Evolutionary conservation across 2,329 filamentous ascomycete species (phyloP).

Genomic region (Ceratocystis harringtonii): DNA sequence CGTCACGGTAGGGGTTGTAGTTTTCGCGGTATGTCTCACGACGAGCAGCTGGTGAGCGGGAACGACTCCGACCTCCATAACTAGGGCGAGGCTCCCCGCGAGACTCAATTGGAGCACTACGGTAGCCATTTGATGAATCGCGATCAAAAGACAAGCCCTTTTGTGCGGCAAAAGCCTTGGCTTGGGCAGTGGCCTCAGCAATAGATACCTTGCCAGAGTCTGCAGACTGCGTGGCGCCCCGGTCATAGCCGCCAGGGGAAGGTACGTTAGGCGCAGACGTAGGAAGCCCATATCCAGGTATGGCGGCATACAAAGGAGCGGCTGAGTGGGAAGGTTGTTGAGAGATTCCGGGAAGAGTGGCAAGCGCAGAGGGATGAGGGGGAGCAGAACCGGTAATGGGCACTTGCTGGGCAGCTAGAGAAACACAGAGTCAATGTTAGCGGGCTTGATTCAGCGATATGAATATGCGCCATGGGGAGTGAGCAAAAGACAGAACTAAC

Average conservation of each 20-base stretch:
- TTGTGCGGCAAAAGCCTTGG: constrained; percentile 65
- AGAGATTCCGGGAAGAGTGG: constrained; percentile 7
- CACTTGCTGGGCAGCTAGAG: constrained; percentile 14
- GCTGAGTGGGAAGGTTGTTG: constrained; percentile 12
- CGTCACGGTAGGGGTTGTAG: constrained; percentile 72
- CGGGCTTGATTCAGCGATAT: not conserved
- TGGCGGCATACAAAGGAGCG: constrained; percentile 7
- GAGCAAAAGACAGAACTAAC: constrained; percentile 22
- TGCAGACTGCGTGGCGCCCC: constrained; percentile 1
- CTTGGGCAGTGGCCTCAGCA: constrained; percentile 64
- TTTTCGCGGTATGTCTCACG: constrained; percentile 60
- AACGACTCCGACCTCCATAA: constrained; percentile 39
- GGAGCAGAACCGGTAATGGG: constrained; percentile 8
- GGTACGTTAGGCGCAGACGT: constrained; percentile 5
- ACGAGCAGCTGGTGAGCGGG: constrained; percentile 53
- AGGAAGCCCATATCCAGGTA: constrained; percentile 8
- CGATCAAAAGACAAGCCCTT: constrained; percentile 54
- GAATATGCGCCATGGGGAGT: not conserved
- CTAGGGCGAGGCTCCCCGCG: constrained; percentile 31
- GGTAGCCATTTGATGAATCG: constrained; percentile 13
- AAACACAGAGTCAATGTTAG: not conserved
- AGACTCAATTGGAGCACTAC: constrained; percentile 20
- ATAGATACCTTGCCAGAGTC: not conserved
- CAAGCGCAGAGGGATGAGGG: not conserved
- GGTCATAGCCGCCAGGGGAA: not conserved